Conservation (phyloP, 495 filamentous ascomycete genomes). For the Emericellopsis terricola region DNA sequence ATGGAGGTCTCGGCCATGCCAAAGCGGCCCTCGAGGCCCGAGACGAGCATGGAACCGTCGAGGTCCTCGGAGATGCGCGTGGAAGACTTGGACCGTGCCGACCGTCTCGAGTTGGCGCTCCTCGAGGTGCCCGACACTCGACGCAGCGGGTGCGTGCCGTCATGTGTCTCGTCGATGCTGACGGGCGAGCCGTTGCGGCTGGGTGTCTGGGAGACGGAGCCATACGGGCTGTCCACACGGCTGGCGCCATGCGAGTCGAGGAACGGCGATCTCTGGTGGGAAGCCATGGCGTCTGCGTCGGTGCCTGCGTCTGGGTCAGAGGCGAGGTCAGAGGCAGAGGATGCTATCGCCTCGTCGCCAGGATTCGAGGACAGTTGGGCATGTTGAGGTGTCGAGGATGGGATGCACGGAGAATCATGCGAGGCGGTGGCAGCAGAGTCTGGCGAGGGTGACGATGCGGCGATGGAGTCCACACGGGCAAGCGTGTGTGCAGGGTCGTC, state of each 20-base stretch:
- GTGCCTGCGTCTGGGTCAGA: neutral
- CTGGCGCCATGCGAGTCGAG: neutral
- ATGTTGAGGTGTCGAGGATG: no score
- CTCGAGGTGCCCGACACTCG: neutral
- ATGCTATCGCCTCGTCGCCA: neutral
- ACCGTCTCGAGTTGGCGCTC: neutral
- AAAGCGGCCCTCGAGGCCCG: slow-evolving; percentile 26
- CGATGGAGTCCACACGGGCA: no score
- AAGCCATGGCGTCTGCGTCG: neutral
- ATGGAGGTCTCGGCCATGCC: slow-evolving; percentile 21
- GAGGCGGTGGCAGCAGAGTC: no score
- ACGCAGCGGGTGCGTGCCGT: neutral
- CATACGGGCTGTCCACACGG: neutral
- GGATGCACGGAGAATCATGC: no score
- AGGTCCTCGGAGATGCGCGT: slow-evolving; percentile 19
- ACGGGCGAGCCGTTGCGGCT: slow-evolving; percentile 2
- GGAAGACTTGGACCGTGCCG: slow-evolving; percentile 3
- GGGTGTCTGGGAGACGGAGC: slow-evolving; percentile 1
- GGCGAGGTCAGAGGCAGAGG: neutral
- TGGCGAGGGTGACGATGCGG: no score
- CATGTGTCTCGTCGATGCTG: neutral
- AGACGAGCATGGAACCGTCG: slow-evolving; percentile 20
- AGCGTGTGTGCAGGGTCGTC: no score
- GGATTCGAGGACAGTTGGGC: neutral
- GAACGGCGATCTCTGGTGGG: neutral